Conservation (phyloP, 768 basidiomycete species). For the Daedaleopsis sinensis region DNA sequence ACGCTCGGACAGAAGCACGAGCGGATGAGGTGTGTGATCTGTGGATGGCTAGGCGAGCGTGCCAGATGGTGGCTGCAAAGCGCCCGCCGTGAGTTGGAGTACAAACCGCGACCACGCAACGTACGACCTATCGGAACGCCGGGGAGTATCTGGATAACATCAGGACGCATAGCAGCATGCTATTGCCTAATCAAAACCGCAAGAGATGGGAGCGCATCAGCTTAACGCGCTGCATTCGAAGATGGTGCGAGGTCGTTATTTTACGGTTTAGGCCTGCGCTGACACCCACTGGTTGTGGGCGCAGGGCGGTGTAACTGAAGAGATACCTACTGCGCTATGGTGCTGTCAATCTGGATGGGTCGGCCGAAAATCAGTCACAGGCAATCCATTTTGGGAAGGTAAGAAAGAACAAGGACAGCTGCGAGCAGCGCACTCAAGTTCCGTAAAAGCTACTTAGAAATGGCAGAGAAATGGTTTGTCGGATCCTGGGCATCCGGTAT, state of each 20-base stretch:
- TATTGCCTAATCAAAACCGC: neutral
- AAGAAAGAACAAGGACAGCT: neutral
- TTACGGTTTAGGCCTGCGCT: neutral
- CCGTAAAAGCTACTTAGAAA: neutral
- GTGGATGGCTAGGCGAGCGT: neutral
- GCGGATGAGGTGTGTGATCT: neutral
- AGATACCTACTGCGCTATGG: too few species aligned
- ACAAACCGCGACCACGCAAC: neutral
- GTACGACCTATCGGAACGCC: neutral
- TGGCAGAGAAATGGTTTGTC: too few species aligned
- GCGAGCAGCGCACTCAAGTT: neutral
- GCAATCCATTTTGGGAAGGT: neutral
- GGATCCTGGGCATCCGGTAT: constrained; percentile 1
- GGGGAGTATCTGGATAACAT: neutral
- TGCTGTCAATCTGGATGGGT: too few species aligned
- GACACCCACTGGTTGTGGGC: neutral
- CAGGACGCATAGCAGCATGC: neutral
- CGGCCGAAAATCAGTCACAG: neutral
- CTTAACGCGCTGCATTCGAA: neutral
- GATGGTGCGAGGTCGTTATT: neutral
- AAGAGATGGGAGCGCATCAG: neutral
- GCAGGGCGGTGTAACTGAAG: neutral
- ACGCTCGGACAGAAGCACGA: neutral
- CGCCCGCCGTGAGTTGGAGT: neutral
- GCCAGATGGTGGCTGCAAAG: neutral